A percentile compares a stretch with the other conserved stretches of the same genome.
These are phyloP conservation scores for Emmonsia crescens DNA, from an alignment of 2,329 filamentous ascomycete genomes.

Conservation along the genomic window DNA sequence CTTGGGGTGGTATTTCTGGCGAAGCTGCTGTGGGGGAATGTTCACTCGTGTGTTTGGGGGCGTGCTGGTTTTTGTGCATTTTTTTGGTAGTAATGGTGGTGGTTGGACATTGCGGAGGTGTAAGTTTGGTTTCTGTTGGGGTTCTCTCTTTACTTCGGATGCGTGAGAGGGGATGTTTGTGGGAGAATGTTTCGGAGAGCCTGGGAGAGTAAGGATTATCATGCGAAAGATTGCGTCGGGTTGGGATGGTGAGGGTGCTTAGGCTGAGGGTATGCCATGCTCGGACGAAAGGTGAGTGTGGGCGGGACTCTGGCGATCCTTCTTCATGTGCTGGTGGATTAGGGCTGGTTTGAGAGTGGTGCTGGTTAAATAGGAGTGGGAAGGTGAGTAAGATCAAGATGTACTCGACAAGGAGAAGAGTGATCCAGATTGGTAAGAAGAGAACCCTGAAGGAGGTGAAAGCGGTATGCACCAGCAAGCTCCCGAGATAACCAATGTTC, in stretches of 20 bases:
- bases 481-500: not conserved
- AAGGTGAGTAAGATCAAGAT: not conserved
- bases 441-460: not conserved
- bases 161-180: not conserved
- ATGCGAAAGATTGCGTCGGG: not conserved
- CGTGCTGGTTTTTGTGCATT: not conserved
- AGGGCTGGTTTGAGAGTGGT: not conserved
- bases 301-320: not conserved
- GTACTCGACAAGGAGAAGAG: not conserved
- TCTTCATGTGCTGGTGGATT: not conserved
- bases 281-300: not conserved
- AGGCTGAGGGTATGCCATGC: not conserved
- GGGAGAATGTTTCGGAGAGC: not conserved
- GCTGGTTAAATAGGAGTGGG: not conserved
- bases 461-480: not conserved
- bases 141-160: not conserved
- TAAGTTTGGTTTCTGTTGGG: not conserved
- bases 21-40: not conserved
- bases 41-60: not conserved
- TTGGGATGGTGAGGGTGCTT: not conserved
- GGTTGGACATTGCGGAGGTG: not conserved
- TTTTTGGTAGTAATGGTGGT: not conserved
- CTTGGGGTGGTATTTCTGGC: not conserved
- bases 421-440: conserved; percentile 2
- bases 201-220: not conserved